These are phyloP conservation scores for Sonneratia alba DNA, from an alignment of 345 rosid species.

Conservation along the genomic window DNA sequence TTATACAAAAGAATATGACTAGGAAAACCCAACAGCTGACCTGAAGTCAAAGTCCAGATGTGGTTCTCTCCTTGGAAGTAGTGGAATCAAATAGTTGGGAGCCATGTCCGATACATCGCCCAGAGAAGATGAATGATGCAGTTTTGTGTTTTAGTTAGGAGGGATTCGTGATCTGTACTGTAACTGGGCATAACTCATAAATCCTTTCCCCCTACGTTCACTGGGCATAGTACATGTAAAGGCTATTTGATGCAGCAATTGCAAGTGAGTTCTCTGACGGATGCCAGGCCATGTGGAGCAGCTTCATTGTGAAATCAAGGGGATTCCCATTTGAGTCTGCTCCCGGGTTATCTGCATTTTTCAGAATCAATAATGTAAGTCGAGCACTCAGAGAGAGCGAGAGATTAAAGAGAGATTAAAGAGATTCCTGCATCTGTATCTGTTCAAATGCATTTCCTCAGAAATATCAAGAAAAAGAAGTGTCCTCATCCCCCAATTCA, in stretches of 20 bases:
- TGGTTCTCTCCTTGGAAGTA: not conserved
- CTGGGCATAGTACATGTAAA: conserved; percentile 54
- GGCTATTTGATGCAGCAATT: conserved; percentile 53
- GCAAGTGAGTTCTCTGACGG: conserved; percentile 46
- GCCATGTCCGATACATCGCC: not conserved
- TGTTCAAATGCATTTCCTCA: not conserved
- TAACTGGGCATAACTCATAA: conserved; percentile 4
- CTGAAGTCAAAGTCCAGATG: not conserved
- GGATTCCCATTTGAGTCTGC: conserved; percentile 42
- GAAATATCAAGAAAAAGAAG: not conserved
- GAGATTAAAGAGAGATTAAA: not conserved
- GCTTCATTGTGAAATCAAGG: conserved; percentile 38
- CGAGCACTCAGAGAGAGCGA: not conserved
- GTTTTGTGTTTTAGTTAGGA: not conserved
- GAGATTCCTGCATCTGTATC: not conserved
- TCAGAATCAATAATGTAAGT: not conserved
- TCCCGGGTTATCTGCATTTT: conserved; percentile 34
- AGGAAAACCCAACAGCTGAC: not conserved
- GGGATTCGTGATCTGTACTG: conserved; percentile 4
- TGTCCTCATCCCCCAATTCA: not conserved
- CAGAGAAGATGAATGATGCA: not conserved
- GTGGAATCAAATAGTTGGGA: not conserved
- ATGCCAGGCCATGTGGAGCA: conserved; percentile 58
- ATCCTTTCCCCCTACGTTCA: conserved; percentile 11
- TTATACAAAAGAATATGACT: not conserved